Base-by-base conservation (phyloP, 148 eudicot species). In the Rhododendron vialii region DNA sequence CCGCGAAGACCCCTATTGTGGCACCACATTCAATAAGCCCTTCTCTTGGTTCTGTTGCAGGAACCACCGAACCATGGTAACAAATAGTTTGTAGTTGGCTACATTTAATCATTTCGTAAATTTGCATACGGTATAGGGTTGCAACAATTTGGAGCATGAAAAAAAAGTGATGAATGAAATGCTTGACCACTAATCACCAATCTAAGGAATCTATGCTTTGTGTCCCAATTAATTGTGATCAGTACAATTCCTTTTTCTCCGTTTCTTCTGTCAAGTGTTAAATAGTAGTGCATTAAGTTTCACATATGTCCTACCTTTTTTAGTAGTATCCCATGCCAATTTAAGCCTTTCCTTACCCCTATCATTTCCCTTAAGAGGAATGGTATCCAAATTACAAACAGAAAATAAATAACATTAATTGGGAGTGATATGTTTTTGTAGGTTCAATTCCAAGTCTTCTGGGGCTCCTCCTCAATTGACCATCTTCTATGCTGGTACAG, bases 401-500 rank as follows among this genome's bases (percentile, higher is more conserved):
- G 20, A 38, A 82, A 82, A 14, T 4, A 14, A 75, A 30, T 71
- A 24, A 24, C 69, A n/a, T 61, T 48, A 76, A 53, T 50, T 33
- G 24, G 17, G 61, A 73, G 50, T 82, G 80, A 50, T 80, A 17
- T 83, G 22, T 61, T 73, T 57, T 24, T 76, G 84, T 78, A 93
- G 95, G 93, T 86, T 81, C 78, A 84, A 41, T 86, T 50, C 88
- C 36, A 91, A 88, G 87, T 69, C 86, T 20, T 83, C 92, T 55
- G 78, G 43, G 13, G 82, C 73, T 90, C 88, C 90, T 88, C 88
- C 91, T 82, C 94, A 90, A 55, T 73, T 93, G 85, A 93, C 95
- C 87, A 91, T 93, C 84, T 93, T 93, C 88, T 93, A 92, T 61
- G 92, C 45, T 38, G 95, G 95, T 43, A 89, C 84, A 4, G 94